Evolutionary conservation across 768 basidiomycete species (phyloP).

Genomic region (Auriscalpium vulgare): DNA sequence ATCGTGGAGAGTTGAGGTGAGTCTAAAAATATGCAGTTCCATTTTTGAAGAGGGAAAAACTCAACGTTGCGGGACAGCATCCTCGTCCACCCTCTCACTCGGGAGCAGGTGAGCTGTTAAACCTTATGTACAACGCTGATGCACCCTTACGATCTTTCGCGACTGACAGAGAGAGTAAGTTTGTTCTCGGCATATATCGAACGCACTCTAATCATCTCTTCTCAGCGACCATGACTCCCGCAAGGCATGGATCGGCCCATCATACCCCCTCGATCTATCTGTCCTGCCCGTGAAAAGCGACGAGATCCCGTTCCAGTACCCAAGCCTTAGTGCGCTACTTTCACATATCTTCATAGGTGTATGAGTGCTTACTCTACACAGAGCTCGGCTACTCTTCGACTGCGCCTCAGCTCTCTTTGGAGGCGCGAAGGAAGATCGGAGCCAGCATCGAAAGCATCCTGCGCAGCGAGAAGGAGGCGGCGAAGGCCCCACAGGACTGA

Average conservation of each 20-base stretch:
- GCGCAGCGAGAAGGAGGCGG: constrained; percentile 58
- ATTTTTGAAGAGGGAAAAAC: neutral
- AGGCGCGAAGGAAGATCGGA: constrained; percentile 55
- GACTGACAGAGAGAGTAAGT: constrained; percentile 41
- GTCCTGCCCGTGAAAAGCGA: constrained; percentile 43
- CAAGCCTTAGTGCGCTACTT: constrained; percentile 28
- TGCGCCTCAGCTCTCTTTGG: constrained; percentile 39
- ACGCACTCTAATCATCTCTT: neutral
- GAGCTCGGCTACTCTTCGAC: constrained; percentile 65
- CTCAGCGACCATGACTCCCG: constrained; percentile 64
- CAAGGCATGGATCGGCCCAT: constrained; percentile 64
- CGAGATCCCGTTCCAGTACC: constrained; percentile 59
- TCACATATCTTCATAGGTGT: neutral
- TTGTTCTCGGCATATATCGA: neutral
- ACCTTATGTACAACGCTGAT: no score
- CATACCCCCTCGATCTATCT: constrained; percentile 60
- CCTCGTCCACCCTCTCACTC: constrained; percentile 67
- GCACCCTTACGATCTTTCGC: neutral
- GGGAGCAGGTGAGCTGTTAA: constrained; percentile 46
- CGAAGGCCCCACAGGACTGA: constrained; percentile 32
- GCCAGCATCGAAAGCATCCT: constrained; percentile 53
- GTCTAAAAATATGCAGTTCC: neutral
- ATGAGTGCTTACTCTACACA: constrained; percentile 18
- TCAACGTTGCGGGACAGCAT: constrained; percentile 34
- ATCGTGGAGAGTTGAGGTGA: constrained; percentile 64